Evolutionary conservation across 2,329 filamentous ascomycete species (phyloP), one percentile per base, ranked within the genome.

Genomic region (Dothidotthia symphoricarpi): DNA sequence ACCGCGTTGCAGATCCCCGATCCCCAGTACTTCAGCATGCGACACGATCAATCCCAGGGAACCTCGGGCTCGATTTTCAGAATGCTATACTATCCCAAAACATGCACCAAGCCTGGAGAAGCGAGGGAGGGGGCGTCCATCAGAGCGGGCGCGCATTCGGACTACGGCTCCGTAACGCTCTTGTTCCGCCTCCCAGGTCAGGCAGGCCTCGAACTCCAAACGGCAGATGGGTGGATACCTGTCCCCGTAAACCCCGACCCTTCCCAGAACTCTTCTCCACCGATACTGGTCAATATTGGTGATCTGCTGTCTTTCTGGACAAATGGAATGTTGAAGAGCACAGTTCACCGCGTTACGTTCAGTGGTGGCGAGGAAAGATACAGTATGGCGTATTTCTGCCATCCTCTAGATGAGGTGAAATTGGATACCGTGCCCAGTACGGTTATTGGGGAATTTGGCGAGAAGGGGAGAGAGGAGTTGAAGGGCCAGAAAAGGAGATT

Each of bases 101-200:
- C 52, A 11, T 2, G 4, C 32, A 40, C 8, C 30, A 38, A 57
- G 71, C 37, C n/a, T n/a, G 47, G 64, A 29, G 59, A 68, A 34
- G 19, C 19, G 73, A 73, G 54, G 57, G 73, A 29, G 73, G 75
- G 5, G 66, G 69, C 25, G 68, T 73, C 13, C 57, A 80, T 96
- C 44, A 83, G 91, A 17, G 91, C 91, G 6, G 93, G 91, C 40
- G 89, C 91, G 0, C 91, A 97, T 67, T 91, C 86, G 4, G 90
- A 96, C 70, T 95, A 95, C 68, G 80, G 80, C 22, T 77, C 72
- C 38, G 60, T 85, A 32, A 85, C 81, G 0, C 72, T 84, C 0
- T 78, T 97, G 9, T 97, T 98, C 73, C 88, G 93, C 51, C 79
- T 90, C 2, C 80, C 80, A 1, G 86, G 86, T 2, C 89, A 96